Evolutionary conservation across 2,329 filamentous ascomycete genomes (phyloP).

Genomic region (Pseudopithomyces chartarum): DNA sequence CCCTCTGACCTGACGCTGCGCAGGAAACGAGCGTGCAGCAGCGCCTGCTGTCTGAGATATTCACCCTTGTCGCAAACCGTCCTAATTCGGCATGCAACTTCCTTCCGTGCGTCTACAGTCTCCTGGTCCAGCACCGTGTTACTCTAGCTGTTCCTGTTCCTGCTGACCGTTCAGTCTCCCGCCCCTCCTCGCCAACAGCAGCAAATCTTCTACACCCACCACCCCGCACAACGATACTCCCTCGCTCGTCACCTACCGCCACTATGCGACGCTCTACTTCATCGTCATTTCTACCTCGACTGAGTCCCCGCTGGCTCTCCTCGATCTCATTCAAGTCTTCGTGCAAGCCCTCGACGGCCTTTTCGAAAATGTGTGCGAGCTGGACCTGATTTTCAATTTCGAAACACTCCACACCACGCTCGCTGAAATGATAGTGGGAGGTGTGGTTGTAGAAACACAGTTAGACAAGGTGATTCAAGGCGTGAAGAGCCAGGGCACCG

Average conservation of each 20-base stretch:
- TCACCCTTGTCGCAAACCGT: constrained; percentile 90
- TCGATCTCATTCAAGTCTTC: constrained; percentile 97
- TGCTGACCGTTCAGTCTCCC: constrained; percentile 65
- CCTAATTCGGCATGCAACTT: constrained; percentile 96
- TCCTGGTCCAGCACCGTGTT: no score
- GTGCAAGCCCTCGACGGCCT: constrained; percentile 93
- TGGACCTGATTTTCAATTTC: constrained; percentile 98
- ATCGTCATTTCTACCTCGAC: constrained; percentile 97
- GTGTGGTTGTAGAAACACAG: constrained; percentile 91
- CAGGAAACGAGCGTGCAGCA: constrained; percentile 98
- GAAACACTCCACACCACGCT: constrained; percentile 92
- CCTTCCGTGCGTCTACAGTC: constrained; percentile 64
- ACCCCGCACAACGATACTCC: constrained; percentile 84
- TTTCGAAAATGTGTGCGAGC: constrained; percentile 98
- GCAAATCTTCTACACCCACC: constrained; percentile 47
- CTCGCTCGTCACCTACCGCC: constrained; percentile 94
- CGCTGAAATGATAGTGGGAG: constrained; percentile 93
- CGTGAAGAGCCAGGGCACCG: constrained; percentile 74
- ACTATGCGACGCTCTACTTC: constrained; percentile 98
- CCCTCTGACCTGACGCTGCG: constrained; percentile 3
- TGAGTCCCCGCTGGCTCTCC: constrained; percentile 90
- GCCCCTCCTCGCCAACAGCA: constrained; percentile 62
- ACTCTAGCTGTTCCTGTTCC: constrained; percentile 1
- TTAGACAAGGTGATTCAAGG: constrained; percentile 86
- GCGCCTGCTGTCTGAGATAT: constrained; percentile 95